Evolutionary conservation across 2,329 filamentous ascomycete genomes (phyloP).

Genomic region (Fusarium clavum): DNA sequence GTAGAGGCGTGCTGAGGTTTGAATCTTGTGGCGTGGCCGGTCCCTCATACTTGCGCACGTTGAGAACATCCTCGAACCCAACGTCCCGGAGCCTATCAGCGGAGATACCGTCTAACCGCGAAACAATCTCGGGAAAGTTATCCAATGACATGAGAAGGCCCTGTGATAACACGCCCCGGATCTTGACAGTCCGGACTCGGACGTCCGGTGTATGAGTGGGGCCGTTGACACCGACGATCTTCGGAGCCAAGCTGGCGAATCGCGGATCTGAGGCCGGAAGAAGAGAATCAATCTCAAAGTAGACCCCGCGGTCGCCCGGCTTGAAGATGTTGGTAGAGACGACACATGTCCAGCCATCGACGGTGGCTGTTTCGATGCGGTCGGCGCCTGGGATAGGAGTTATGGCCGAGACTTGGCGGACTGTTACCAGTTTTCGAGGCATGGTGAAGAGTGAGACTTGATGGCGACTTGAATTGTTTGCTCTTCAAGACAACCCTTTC

Average conservation of each 20-base stretch:
- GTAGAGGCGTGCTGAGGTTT: not conserved
- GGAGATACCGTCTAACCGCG: not conserved
- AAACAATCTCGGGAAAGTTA: slow-evolving; percentile 34
- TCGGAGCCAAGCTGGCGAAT: slow-evolving; percentile 28
- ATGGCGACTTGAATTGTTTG: not conserved
- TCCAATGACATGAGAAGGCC: slow-evolving; percentile 37
- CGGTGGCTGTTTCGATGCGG: slow-evolving; percentile 29
- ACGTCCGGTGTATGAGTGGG: slow-evolving; percentile 21
- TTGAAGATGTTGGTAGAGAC: slow-evolving; percentile 30
- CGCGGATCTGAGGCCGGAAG: slow-evolving; percentile 37
- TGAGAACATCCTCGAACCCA: slow-evolving; percentile 37
- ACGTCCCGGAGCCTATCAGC: slow-evolving; percentile 7
- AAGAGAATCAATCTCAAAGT: slow-evolving; percentile 44
- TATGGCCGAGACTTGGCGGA: slow-evolving; percentile 33
- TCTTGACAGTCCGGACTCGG: slow-evolving; percentile 34
- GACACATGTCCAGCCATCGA: slow-evolving; percentile 43
- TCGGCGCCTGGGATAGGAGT: slow-evolving; percentile 37
- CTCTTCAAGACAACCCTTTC: not conserved
- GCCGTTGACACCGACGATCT: not conserved
- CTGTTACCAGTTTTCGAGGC: slow-evolving; percentile 41
- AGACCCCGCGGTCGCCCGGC: slow-evolving; percentile 31
- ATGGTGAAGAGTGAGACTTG: slow-evolving; percentile 10
- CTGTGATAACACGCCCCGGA: slow-evolving; percentile 39
- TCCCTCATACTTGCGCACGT: slow-evolving; percentile 39
- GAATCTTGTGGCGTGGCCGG: not conserved